Evolutionary conservation across 2,329 filamentous ascomycete genomes (phyloP).

Genomic region (Penicillium occitanis): DNA sequence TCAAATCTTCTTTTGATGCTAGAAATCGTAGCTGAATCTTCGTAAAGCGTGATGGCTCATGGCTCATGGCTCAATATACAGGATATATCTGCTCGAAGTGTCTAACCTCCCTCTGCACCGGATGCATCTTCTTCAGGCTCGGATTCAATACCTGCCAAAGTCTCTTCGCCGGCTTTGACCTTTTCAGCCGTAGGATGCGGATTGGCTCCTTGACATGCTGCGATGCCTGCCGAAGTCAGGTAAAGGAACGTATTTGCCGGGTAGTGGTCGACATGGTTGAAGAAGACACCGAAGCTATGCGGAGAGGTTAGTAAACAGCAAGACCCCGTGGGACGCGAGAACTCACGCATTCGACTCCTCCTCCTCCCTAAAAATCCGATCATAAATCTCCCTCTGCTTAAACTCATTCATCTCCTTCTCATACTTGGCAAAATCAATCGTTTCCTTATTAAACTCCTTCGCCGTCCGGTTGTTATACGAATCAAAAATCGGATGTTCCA

Average conservation of each 20-base stretch:
- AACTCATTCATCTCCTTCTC: constrained; percentile 80
- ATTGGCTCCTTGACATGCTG: constrained; percentile 51
- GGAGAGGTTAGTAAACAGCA: neutral
- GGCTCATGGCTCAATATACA: neutral
- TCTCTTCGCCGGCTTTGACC: constrained; percentile 9
- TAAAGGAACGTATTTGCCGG: constrained; percentile 71
- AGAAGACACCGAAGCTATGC: constrained; percentile 70
- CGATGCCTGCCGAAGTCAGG: constrained; percentile 67
- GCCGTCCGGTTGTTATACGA: constrained; percentile 74
- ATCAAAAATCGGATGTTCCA: constrained; percentile 90
- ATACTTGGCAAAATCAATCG: constrained; percentile 76
- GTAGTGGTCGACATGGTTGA: constrained; percentile 76
- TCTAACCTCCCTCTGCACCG: constrained; percentile 19
- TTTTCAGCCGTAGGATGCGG: constrained; percentile 20
- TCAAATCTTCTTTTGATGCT: neutral
- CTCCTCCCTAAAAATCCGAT: constrained; percentile 85
- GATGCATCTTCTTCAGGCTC: constrained; percentile 33
- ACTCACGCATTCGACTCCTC: constrained; percentile 82
- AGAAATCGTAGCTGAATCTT: neutral
- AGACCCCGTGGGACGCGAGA: too few species aligned
- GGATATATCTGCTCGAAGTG: neutral
- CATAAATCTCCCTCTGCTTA: constrained; percentile 89
- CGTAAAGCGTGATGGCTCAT: neutral
- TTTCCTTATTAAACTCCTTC: constrained; percentile 61
- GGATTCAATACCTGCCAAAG: constrained; percentile 27